Conservation (phyloP, 257 asterid genomes). For the Henckelia pumila region DNA sequence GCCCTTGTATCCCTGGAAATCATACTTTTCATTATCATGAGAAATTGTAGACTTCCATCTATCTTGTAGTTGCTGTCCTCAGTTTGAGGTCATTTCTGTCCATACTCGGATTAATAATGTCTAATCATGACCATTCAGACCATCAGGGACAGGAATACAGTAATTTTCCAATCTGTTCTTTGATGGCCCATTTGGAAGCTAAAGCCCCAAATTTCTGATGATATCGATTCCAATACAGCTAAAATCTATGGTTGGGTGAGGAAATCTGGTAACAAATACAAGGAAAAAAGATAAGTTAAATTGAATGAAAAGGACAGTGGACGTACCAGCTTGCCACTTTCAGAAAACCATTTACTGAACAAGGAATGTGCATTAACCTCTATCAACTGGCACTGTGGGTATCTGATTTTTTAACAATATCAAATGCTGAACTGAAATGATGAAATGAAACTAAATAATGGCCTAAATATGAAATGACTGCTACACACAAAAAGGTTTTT, state of each 20-base stretch:
- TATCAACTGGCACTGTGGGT: constrained; percentile 80
- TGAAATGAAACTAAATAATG: constrained; percentile 21
- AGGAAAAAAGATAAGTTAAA: background rate
- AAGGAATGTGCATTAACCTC: constrained; percentile 98
- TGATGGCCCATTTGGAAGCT: background rate
- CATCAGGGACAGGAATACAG: background rate
- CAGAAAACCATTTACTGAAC: constrained; percentile 99
- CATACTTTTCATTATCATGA: background rate
- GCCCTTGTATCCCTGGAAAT: background rate
- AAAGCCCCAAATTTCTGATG: background rate
- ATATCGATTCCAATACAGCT: background rate
- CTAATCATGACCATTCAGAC: background rate
- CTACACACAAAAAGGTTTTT: background rate
- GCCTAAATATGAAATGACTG: background rate
- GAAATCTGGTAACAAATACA: background rate
- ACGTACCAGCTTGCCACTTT: constrained; percentile 97
- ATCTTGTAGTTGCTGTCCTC: constrained; percentile 5
- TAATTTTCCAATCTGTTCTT: background rate
- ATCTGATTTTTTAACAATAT: constrained; percentile 45
- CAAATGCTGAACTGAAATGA: constrained; percentile 22
- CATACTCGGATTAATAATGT: background rate
- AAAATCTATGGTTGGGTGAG: background rate
- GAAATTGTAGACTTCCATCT: constrained; percentile 3
- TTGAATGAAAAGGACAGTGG: constrained; percentile 18
- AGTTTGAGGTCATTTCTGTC: constrained; percentile 1